Percentiles rank a stretch among this genome's conserved stretches.
phyloP scores from a whole-genome alignment of 2,329 filamentous ascomycete genomes.

The Ilyonectria mors-panacis region DNA sequence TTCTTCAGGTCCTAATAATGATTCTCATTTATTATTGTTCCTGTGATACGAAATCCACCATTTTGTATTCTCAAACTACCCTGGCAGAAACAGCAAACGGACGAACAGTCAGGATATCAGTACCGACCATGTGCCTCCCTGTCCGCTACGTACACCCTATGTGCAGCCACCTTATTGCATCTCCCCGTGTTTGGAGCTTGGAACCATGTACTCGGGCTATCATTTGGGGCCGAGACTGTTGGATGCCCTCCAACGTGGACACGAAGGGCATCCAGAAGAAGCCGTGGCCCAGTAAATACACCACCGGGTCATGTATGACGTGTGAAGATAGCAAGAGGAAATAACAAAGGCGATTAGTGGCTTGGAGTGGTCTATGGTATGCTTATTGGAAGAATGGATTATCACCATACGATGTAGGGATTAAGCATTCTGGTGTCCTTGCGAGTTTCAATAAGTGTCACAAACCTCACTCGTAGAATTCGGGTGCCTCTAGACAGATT shows the following conservation, averaged over 20 bases:
- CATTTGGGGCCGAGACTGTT: conserved; percentile 36
- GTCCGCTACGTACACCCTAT: conserved; percentile 41
- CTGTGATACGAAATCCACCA: too few species aligned
- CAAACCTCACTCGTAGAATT: neutral
- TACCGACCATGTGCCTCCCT: conserved; percentile 42
- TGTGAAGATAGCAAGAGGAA: neutral
- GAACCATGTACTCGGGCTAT: conserved; percentile 36
- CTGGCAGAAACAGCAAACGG: neutral
- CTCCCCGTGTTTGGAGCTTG: conserved; percentile 24
- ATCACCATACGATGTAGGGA: neutral
- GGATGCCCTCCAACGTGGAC: conserved; percentile 31
- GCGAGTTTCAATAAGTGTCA: neutral
- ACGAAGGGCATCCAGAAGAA: conserved; percentile 12
- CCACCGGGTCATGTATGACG: conserved; percentile 12
- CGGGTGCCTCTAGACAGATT: neutral
- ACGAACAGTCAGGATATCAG: neutral
- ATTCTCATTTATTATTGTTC: neutral
- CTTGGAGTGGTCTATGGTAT: too few species aligned
- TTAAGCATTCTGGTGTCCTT: neutral
- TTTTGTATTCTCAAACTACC: neutral
- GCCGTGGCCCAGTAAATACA: conserved; percentile 28
- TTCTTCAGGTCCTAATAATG: too few species aligned
- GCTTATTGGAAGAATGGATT: neutral
- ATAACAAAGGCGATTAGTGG: neutral
- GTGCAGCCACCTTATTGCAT: conserved; percentile 41